These are phyloP conservation scores for Aphanoascus verrucosus DNA, from an alignment of 2,329 filamentous ascomycete genomes.

Conservation along the genomic window DNA sequence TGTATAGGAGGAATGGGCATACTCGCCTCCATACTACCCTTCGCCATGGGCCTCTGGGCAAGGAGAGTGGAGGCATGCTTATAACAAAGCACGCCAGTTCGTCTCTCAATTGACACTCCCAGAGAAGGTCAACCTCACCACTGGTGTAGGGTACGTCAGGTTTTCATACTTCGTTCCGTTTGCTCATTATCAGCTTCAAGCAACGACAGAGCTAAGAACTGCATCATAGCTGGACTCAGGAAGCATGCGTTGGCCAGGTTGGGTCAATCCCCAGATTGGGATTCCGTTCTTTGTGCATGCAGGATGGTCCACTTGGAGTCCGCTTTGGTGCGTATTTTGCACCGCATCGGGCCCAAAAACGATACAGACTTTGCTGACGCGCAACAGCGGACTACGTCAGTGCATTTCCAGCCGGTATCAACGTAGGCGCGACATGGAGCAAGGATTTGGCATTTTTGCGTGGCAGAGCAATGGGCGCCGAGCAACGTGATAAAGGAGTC, in stretches of 20 bases:
- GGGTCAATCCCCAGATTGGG: conserved; percentile 44
- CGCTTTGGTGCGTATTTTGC: conserved; percentile 45
- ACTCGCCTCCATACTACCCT: conserved; percentile 62
- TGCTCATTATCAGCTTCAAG: background rate
- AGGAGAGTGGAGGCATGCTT: conserved; percentile 65
- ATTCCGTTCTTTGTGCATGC: conserved; percentile 64
- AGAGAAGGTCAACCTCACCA: conserved; percentile 93
- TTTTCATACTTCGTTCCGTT: background rate
- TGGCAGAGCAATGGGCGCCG: conserved; percentile 62
- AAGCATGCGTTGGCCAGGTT: conserved; percentile 66
- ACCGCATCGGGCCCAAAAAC: background rate
- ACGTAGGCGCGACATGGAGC: conserved; percentile 75
- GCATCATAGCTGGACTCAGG: conserved; percentile 49
- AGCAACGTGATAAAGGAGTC: conserved; percentile 64
- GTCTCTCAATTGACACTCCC: conserved; percentile 71
- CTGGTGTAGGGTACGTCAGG: conserved; percentile 62
- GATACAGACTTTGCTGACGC: conserved; percentile 9
- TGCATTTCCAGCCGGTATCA: conserved; percentile 68
- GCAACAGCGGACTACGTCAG: conserved; percentile 62
- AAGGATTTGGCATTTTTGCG: conserved; percentile 57
- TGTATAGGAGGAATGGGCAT: conserved; percentile 19
- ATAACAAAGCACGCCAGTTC: conserved; percentile 63
- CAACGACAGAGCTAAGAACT: background rate
- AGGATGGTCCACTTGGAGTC: conserved; percentile 74
- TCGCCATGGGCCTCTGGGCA: conserved; percentile 74